Conservation (phyloP, 2,329 filamentous ascomycete genomes). For the Microcera coccophila region DNA sequence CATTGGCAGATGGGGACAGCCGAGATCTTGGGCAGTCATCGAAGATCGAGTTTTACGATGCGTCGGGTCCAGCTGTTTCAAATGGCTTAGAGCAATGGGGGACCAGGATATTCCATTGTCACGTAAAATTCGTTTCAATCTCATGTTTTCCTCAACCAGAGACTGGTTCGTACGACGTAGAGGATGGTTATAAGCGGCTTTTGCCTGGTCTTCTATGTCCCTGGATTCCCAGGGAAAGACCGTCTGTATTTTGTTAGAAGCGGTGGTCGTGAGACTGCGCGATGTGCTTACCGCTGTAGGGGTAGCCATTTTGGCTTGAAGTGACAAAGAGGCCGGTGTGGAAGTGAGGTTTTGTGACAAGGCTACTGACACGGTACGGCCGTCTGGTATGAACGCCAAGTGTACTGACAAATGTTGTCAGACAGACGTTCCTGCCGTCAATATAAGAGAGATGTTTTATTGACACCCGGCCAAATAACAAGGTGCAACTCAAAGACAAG, state of each 20-base stretch:
- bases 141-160: slow-evolving; percentile 47
- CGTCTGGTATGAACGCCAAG: no score
- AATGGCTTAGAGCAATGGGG: slow-evolving; percentile 32
- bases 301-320: no score
- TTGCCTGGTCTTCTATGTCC: slow-evolving; percentile 50
- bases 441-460: no score
- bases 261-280: no score
- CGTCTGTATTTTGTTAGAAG: slow-evolving; percentile 26
- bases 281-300: no score
- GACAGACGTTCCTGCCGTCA: no score
- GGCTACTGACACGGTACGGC: no score
- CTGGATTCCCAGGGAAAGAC: slow-evolving; percentile 48
- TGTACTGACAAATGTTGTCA: no score
- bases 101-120: slow-evolving; percentile 53
- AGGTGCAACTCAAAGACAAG: no score
- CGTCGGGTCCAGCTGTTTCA: slow-evolving; percentile 30
- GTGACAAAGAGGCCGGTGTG: no score
- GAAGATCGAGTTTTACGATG: slow-evolving; percentile 34
- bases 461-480: no score
- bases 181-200: slow-evolving; percentile 45
- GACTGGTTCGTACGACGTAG: slow-evolving; percentile 44
- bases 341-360: no score
- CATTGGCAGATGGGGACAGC: slow-evolving; percentile 45
- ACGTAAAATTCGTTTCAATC: slow-evolving; percentile 49
- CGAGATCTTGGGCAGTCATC: slow-evolving; percentile 25